A percentile compares a stretch with the other conserved stretches of the same genome.
Evolutionary conservation across 2,329 filamentous ascomycete genomes (phyloP).

Genomic region (Claviceps maximensis): DNA sequence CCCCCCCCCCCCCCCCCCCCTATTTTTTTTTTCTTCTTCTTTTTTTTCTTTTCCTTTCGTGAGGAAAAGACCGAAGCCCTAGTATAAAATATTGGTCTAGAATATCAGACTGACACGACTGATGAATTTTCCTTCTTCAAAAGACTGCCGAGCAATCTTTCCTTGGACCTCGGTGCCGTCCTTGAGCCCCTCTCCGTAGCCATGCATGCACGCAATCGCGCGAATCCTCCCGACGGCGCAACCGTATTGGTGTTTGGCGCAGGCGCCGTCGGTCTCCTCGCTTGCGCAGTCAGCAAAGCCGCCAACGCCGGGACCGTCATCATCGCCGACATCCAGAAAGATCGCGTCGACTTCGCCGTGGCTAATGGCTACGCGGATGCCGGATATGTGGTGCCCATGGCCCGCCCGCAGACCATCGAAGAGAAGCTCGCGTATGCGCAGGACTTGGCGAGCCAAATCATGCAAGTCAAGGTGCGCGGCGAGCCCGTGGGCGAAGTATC

Average conservation of each 20-base stretch:
- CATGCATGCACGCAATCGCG: constrained; percentile 40
- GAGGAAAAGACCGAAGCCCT: too few species aligned
- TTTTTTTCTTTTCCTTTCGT: not conserved
- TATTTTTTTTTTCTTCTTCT: not conserved
- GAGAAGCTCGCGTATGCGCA: constrained; percentile 40
- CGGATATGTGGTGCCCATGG: constrained; percentile 35
- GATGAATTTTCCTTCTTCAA: too few species aligned
- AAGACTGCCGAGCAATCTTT: constrained; percentile 34
- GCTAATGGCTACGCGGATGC: constrained; percentile 42
- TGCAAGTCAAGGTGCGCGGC: constrained; percentile 21
- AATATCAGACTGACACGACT: too few species aligned
- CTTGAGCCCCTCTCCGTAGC: constrained; percentile 47
- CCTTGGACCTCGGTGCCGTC: constrained; percentile 41
- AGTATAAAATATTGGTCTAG: not conserved
- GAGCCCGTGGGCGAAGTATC: constrained; percentile 48
- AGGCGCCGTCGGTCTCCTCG: constrained; percentile 47
- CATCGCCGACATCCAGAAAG: constrained; percentile 43
- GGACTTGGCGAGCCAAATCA: constrained; percentile 32
- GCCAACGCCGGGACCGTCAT: constrained; percentile 30
- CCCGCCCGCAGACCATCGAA: constrained; percentile 33
- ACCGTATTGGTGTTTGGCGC: constrained; percentile 45
- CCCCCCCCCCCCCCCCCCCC: too few species aligned
- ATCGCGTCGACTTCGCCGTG: constrained; percentile 44
- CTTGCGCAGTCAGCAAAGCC: constrained; percentile 42
- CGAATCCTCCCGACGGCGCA: constrained; percentile 24